These are phyloP conservation scores for Imleria badia DNA, from an alignment of 768 basidiomycete species.

Conservation along the genomic window DNA sequence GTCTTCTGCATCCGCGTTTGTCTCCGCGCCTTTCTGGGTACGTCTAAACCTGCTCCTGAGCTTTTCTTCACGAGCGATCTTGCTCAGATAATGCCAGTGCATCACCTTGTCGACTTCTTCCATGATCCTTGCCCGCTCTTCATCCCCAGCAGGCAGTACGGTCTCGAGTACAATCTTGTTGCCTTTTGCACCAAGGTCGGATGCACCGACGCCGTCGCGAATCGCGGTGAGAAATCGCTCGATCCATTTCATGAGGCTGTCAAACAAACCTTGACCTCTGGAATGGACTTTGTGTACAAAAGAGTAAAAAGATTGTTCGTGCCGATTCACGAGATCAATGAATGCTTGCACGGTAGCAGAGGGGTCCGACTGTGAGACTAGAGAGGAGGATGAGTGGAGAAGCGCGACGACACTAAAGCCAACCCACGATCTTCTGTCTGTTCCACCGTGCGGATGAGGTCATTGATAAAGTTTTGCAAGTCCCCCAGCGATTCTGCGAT, in stretches of 20 bases:
- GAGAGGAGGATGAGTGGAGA: not conserved
- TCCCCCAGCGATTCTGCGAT: constrained; percentile 93
- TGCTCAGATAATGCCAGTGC: constrained; percentile 91
- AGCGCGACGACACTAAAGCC: not conserved
- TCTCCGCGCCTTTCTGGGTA: constrained; percentile 40
- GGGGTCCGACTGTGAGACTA: constrained; percentile 84
- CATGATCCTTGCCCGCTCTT: constrained; percentile 75
- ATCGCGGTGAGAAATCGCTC: constrained; percentile 90
- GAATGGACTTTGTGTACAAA: constrained; percentile 99
- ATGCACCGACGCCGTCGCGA: constrained; percentile 79
- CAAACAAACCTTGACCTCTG: constrained; percentile 92
- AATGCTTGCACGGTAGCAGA: constrained; percentile 87
- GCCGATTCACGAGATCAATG: constrained; percentile 88
- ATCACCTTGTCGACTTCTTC: constrained; percentile 88
- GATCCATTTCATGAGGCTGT: constrained; percentile 94
- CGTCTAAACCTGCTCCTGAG: constrained; percentile 82
- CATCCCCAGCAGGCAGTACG: constrained; percentile 78
- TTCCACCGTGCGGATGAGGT: constrained; percentile 93
- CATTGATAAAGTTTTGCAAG: constrained; percentile 91
- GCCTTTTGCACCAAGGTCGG: constrained; percentile 2
- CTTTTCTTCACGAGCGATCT: constrained; percentile 90
- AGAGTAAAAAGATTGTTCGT: constrained; percentile 93
- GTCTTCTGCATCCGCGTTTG: constrained; percentile 67
- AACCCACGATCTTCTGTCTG: constrained; percentile 82
- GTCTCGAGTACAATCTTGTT: constrained; percentile 76